Conservation (phyloP, 495 filamentous ascomycete genomes). For the Aspergillus carlsbadensis region DNA sequence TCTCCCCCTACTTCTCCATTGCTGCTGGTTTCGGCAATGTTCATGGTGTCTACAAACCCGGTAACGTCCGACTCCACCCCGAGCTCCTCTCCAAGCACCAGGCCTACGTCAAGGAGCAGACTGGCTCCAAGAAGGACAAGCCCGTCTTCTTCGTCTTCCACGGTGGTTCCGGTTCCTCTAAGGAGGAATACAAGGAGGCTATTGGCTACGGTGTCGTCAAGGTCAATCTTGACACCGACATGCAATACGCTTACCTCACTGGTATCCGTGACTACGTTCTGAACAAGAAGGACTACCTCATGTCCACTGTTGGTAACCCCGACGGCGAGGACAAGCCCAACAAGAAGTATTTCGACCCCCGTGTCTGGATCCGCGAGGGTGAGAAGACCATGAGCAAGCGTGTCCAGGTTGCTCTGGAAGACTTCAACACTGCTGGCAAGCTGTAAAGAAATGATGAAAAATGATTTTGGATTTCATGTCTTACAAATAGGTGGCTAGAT, state of each 20-base stretch:
- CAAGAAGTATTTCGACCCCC: conserved; percentile 96
- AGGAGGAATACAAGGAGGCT: conserved; percentile 83
- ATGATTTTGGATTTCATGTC: conserved; percentile 5
- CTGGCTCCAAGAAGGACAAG: conserved; percentile 66
- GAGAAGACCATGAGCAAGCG: conserved; percentile 94
- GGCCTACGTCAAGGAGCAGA: conserved; percentile 78
- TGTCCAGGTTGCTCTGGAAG: conserved; percentile 74
- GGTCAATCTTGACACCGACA: conserved; percentile 83
- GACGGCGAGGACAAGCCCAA: conserved; percentile 96
- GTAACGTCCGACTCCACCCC: conserved; percentile 93
- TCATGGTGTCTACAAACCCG: conserved; percentile 98
- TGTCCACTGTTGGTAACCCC: conserved; percentile 85
- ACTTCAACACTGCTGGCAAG: conserved; percentile 88
- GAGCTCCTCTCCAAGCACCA: conserved; percentile 95
- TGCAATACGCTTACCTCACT: conserved; percentile 72
- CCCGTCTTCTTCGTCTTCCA: conserved; percentile 99
- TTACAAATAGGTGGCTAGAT: not conserved
- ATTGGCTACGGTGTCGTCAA: conserved; percentile 95
- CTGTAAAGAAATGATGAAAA: conserved; percentile 57
- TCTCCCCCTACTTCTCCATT: conserved; percentile 95
- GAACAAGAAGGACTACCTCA: conserved; percentile 93
- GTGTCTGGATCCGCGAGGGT: conserved; percentile 78
- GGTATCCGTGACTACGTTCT: conserved; percentile 93
- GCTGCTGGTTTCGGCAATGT: conserved; percentile 99
- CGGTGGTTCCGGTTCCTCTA: conserved; percentile 87